A percentile compares a stretch with the other conserved stretches of the same genome.
Conservation (phyloP, 306 rosid species). For the Mimosa pudica region DNA sequence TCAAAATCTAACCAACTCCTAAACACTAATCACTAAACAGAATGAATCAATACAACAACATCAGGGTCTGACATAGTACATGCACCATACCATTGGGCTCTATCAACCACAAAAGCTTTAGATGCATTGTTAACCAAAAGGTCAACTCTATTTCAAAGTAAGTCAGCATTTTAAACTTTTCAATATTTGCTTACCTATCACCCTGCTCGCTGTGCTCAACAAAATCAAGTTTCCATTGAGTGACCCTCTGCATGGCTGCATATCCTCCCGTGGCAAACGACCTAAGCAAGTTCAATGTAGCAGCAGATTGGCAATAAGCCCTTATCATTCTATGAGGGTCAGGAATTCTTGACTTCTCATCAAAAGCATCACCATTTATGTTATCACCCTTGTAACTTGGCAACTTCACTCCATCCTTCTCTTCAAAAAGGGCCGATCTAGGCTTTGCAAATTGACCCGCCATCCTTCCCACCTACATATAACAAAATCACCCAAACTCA, state of each 20-base stretch:
- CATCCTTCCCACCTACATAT: slow-evolving; percentile 75
- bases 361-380: slow-evolving; percentile 64
- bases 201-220: slow-evolving; percentile 76
- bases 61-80: too few species aligned
- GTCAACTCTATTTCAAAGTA: neutral
- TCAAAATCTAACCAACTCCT: neutral
- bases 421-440: slow-evolving; percentile 53
- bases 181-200: slow-evolving; percentile 48
- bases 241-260: slow-evolving; percentile 80
- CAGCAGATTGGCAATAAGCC: slow-evolving; percentile 77
- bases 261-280: slow-evolving; percentile 83
- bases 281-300: slow-evolving; percentile 70
- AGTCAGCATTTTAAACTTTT: neutral
- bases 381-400: slow-evolving; percentile 73
- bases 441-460: slow-evolving; percentile 86
- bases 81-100: too few species aligned
- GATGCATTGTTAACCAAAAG: too few species aligned
- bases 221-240: slow-evolving; percentile 79
- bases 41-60: neutral
- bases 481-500: neutral
- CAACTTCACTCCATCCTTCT: slow-evolving; percentile 61
- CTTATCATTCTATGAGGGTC: slow-evolving; percentile 75
- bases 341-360: slow-evolving; percentile 64
- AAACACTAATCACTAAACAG: neutral
- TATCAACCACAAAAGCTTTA: too few species aligned